Percentiles rank a stretch among this genome's conserved stretches.
Evolutionary conservation across 257 asterid genomes (phyloP).

Genomic region (Jacaranda copaia): DNA sequence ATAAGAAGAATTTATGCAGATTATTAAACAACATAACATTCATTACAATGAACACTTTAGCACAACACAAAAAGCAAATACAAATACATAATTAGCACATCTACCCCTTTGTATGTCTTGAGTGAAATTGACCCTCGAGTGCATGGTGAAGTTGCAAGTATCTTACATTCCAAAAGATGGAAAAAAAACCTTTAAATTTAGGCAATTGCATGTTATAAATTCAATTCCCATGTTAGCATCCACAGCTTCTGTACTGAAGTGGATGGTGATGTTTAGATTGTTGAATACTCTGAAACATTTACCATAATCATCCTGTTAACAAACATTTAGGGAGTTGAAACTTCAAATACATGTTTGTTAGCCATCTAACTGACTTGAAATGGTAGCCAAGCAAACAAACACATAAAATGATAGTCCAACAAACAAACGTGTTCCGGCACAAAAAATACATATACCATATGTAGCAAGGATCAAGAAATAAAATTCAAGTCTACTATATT

Average conservation of each 20-base stretch:
- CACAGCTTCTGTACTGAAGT: conserved; percentile 94
- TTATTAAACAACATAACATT: no score
- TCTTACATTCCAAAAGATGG: no score
- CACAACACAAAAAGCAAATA: background rate
- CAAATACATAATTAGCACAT: background rate
- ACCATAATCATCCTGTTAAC: conserved; percentile 99
- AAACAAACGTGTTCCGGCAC: no score
- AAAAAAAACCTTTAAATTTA: no score
- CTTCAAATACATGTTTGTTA: conserved; percentile 68
- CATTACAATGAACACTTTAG: no score
- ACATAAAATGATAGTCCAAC: conserved; percentile 10
- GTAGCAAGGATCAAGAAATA: background rate
- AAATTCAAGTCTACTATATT: background rate
- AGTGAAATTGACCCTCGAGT: no score
- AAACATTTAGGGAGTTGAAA: conserved; percentile 94
- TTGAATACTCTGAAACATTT: conserved; percentile 99
- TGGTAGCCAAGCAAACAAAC: background rate
- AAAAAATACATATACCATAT: no score
- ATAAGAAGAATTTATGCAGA: background rate
- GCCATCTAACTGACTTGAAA: conserved; percentile 51
- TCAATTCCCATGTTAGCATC: no score
- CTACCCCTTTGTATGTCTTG: no score
- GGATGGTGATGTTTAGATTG: conserved; percentile 96
- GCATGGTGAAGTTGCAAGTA: no score
- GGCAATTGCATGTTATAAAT: no score